These are phyloP conservation scores for Euphrasia arctica DNA, from an alignment of 305 asterid genomes.

Conservation along the genomic window DNA sequence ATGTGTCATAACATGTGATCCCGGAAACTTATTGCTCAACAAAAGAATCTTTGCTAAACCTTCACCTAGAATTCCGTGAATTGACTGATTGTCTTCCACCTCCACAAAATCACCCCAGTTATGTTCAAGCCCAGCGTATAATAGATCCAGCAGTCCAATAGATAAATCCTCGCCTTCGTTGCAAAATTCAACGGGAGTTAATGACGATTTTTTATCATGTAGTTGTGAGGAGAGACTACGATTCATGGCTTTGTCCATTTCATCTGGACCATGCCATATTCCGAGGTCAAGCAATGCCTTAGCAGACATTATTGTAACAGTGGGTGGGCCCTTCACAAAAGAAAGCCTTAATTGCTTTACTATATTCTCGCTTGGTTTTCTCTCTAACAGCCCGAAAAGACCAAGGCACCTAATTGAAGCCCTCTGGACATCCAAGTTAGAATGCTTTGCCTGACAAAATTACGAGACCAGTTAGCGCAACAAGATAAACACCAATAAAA, in stretches of 20 bases:
- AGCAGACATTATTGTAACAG: conserved; percentile 58
- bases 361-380: conserved; percentile 61
- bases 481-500: conserved; percentile 18
- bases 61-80: conserved; percentile 73
- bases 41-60: conserved; percentile 93
- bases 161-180: conserved; percentile 51
- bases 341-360: conserved; percentile 71
- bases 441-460: conserved; percentile 67
- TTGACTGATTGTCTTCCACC: conserved; percentile 57
- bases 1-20: conserved; percentile 43
- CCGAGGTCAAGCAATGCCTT: conserved; percentile 94
- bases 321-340: conserved; percentile 59
- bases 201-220: conserved; percentile 35
- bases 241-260: conserved; percentile 80
- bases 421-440: conserved; percentile 84
- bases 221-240: conserved; percentile 46
- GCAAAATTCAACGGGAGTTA: conserved; percentile 37
- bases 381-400: conserved; percentile 79
- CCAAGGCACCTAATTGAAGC: conserved; percentile 92
- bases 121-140: conserved; percentile 61
- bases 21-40: conserved; percentile 64
- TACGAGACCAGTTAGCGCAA: conserved; percentile 14
- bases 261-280: conserved; percentile 84
- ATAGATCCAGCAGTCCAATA: conserved; percentile 65
- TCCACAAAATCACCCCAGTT: conserved; percentile 52